These are phyloP conservation scores for Flueggea neowawraea DNA, from an alignment of 441 rosid species.

Conservation along the genomic window DNA sequence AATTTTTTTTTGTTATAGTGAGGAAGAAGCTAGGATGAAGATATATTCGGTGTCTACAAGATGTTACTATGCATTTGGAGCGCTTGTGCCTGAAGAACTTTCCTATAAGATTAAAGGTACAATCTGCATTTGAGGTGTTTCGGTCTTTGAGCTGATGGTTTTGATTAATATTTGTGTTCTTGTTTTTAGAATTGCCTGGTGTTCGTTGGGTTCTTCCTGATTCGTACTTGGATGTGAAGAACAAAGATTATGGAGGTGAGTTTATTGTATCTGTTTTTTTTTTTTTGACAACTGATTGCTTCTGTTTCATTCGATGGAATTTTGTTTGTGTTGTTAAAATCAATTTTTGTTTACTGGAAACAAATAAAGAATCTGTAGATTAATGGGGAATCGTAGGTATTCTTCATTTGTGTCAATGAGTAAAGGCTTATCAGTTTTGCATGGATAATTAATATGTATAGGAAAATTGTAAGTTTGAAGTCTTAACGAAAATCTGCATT, in stretches of 20 bases:
- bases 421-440: too few species aligned
- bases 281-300: not conserved
- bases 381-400: too few species aligned
- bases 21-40: conserved; percentile 89
- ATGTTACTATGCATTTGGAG: conserved; percentile 88
- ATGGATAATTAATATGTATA: too few species aligned
- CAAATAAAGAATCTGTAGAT: too few species aligned
- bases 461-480: too few species aligned
- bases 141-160: not conserved
- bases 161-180: not conserved
- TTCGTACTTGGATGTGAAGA: conserved; percentile 79
- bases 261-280: not conserved
- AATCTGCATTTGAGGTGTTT: not conserved
- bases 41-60: conserved; percentile 85
- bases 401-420: too few species aligned
- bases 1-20: conserved; percentile 36
- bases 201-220: conserved; percentile 96
- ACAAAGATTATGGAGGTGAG: conserved; percentile 88
- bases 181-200: conserved; percentile 47
- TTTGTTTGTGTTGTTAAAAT: too few species aligned
- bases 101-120: conserved; percentile 78
- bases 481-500: too few species aligned
- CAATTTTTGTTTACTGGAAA: too few species aligned
- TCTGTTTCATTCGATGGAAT: too few species aligned
- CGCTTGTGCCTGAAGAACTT: conserved; percentile 79